Evolutionary conservation across 2,329 filamentous ascomycete species (phyloP), one percentile per base, ranked within the genome.

Genomic region (Thermoascus crustaceus): DNA sequence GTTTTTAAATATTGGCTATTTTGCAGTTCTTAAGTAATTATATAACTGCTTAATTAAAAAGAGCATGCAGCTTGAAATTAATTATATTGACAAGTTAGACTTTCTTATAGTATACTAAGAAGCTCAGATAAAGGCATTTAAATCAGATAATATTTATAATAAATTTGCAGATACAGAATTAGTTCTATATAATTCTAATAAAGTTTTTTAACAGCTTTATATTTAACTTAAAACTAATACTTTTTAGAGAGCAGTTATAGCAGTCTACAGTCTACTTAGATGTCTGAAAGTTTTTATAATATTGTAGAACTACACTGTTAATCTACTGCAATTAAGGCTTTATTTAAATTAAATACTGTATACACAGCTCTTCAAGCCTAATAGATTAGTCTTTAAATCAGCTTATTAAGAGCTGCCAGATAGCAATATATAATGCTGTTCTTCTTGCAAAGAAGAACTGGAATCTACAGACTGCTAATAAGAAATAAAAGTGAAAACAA

Each of bases 401-500:
- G 23, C 13, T 29, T 10, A 13, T 29, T 6, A 29, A 29, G 18
- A 10, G 27, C 6, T 37, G 10, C n/a, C 21, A 31, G n/a, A 29
- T 35, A 6, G 9, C 25, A 9, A 39, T 39, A 4, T 17, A 39
- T 23, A 19, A n/a, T 23, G 20, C 32, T 29, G 32, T 23, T n/a
- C 17, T 39, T 30, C 26, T 39, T 5, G 32, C 19, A 24, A 20
- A 35, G 17, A 18, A 39, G 26, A 33, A 32, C 18, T 37, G 29
- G 26, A 13, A 31, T 31, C 11, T 40, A 37, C 19, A 23, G 17
- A 19, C 37, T 37, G 37, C 34, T 7, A 40, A 40, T 32, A 16
- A 29, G 14, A 40, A 37, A 18, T 9, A 40, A 27, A 40, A 40
- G 38, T 14, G 26, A 32, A 40, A 40, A 33, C 14, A 31, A 18